A percentile compares a stretch with the other conserved stretches of the same genome.
Evolutionary conservation across 1,284 basidiomycete genomes (phyloP).

Genomic region (Austroboletus novae-zelandiae): DNA sequence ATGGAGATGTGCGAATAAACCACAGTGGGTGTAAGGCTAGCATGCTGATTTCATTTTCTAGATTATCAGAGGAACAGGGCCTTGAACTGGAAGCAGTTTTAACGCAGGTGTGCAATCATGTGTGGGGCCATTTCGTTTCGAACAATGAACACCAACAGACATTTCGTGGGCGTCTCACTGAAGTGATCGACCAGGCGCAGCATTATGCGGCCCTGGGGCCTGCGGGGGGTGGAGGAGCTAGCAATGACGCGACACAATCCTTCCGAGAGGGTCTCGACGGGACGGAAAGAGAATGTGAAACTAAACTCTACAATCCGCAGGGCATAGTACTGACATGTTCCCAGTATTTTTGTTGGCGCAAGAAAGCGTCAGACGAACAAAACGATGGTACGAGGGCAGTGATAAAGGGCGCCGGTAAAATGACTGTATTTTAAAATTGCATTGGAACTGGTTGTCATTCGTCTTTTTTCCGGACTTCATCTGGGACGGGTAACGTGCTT

Average conservation of each 20-base stretch:
- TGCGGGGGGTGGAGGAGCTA: slow-evolving; percentile 50
- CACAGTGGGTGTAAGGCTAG: slow-evolving; percentile 6
- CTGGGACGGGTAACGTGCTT: slow-evolving; percentile 30
- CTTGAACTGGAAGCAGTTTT: slow-evolving; percentile 68
- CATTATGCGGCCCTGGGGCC: slow-evolving; percentile 78
- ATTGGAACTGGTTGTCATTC: slow-evolving; percentile 19
- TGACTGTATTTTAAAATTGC: not conserved
- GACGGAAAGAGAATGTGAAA: slow-evolving; percentile 82
- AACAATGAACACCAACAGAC: slow-evolving; percentile 47
- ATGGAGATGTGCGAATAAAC: slow-evolving; percentile 73
- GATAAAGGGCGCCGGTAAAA: slow-evolving; percentile 50
- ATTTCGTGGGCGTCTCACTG: slow-evolving; percentile 73
- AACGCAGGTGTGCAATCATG: slow-evolving; percentile 49
- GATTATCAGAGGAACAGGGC: slow-evolving; percentile 69
- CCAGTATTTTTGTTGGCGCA: slow-evolving; percentile 83
- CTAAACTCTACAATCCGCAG: not conserved
- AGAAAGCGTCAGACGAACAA: slow-evolving; percentile 72
- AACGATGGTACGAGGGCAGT: slow-evolving; percentile 79
- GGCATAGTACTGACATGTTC: slow-evolving; percentile 3
- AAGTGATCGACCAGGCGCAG: slow-evolving; percentile 87
- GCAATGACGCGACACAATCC: slow-evolving; percentile 60
- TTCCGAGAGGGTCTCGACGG: slow-evolving; percentile 88
- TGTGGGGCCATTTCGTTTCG: not conserved
- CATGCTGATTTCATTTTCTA: slow-evolving; percentile 29
- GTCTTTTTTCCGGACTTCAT: slow-evolving; percentile 25